Evolutionary conservation across 2,329 filamentous ascomycete genomes (phyloP).

Genomic region (Neonectria neomacrospora): DNA sequence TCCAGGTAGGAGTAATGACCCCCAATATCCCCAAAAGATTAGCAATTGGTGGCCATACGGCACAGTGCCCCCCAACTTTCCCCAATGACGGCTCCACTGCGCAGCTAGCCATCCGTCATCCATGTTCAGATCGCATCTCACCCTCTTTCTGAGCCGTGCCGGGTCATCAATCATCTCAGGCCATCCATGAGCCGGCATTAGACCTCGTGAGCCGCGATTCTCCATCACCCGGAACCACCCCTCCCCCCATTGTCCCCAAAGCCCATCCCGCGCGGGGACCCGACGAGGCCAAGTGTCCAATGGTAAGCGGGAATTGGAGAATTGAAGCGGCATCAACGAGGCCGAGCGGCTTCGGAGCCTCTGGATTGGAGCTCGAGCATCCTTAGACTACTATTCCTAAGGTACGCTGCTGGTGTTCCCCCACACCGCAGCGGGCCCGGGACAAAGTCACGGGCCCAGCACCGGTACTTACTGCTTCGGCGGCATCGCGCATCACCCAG

Average conservation of each 20-base stretch:
- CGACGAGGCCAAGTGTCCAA: background rate
- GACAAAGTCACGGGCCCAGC: background rate
- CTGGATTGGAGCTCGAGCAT: background rate
- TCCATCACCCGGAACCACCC: slow-evolving; percentile 1
- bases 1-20: background rate
- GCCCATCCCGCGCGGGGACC: background rate
- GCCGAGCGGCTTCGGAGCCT: slow-evolving; percentile 1
- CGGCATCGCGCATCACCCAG: too few species aligned
- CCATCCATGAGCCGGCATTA: slow-evolving; percentile 22
- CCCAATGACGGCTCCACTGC: background rate
- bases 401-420: background rate
- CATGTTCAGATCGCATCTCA: slow-evolving; percentile 7
- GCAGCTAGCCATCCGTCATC: background rate
- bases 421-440: background rate
- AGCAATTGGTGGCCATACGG: background rate
- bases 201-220: slow-evolving; percentile 20
- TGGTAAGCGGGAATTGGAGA: background rate
- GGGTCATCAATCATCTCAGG: too few species aligned
- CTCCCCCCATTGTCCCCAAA: slow-evolving; percentile 6
- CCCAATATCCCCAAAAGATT: slow-evolving; percentile 8
- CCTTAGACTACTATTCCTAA: background rate
- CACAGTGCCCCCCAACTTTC: slow-evolving; percentile 2
- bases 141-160: background rate
- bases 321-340: slow-evolving; percentile 5
- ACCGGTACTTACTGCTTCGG: background rate